Base-by-base conservation (phyloP, 1,284 basidiomycete genomes). In the Marasmius fiardii region DNA sequence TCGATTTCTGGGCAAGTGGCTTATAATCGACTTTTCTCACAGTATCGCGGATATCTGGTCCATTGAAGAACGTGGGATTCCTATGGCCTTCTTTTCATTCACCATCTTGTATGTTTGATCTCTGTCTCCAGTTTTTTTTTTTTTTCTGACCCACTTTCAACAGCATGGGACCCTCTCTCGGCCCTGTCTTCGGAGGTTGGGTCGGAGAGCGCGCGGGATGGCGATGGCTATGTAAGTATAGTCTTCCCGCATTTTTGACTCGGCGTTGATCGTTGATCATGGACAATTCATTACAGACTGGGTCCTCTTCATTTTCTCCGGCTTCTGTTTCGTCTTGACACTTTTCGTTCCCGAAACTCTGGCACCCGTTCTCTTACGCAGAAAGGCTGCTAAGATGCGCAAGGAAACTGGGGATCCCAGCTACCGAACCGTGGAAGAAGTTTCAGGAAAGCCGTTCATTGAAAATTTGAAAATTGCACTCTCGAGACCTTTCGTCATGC, bases 261-360 rank as follows among this genome's bases (percentile, higher is more conserved):
- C 26, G 8, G 23, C 20, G 3, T 26, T 24, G 16, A 16, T 10
- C 16, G 26, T 16, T 55, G 14, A 48, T 41, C 43, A 33, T 43
- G n/a, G 31, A 16, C n/a, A 43, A 12, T 21, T 41, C 21, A 31
- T 16, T 43, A 3, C 55, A 71, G 68, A 80, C 68, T 86, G 83
- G 81, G 76, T 83, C 49, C 70, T 84, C 21, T 79, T 83, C 54
- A 79, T 81, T 56, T 83, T 86, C 60, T 63, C 77, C 18, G 80
- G 78, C 28, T 60, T 72, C 20, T 77, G 75, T 61, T 72, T 77
- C 57, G 21, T 72, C 26, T 60, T 77, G 37, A 77, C 83, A 56
- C 69, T 86, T 51, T 74, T 80, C 41, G 73, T 89, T 2, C 81
- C 81, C 14, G 86, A 89, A 69, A 85, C 83, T 0, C 68, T 75